Base-by-base conservation (phyloP, 495 filamentous ascomycete species). In the Tuber indicum region DNA sequence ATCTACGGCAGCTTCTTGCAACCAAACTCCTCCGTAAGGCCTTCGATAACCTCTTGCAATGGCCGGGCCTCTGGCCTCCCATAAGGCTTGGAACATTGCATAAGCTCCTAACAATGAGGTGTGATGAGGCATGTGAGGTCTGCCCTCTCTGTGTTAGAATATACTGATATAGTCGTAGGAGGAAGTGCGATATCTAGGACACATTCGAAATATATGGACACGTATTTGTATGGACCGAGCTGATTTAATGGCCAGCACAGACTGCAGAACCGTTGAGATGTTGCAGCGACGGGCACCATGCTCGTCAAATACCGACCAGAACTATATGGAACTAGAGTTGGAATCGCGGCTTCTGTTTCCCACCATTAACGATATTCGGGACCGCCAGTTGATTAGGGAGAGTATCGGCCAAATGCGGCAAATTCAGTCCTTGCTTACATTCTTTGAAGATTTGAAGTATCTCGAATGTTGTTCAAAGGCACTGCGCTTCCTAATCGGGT, bases 181-280 rank as follows among this genome's bases (percentile, higher is more conserved):
- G 45, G 32, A 73, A 17, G 62, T 80, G 26, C 73, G 69, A 32
- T 80, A 80, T 71, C 78, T 80, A 39, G 62, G 45, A 45, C 44
- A 75, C 36, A 80, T 78, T 39, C 4, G 46, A 32, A 23, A 41
- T 39, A 41, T 75, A 36, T 80, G 66, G 72, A 75, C 45, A 2
- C 19, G 9, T 44, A 78, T 79, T 36, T 77, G 72, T 46, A 16
- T 45, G 9, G 58, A 62, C 49, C 71, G 75, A 39, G 32, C 14
- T 19, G 41, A 79, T 9, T 1, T 70, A 16, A 46, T 69, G 45
- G 52, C 6, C 2, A 14, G 41, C 17, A 42, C 66, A 44, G 72
- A 77, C 32, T 39, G 39, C 9, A 62, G 1, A 23, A 58, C 72
- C 44, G 44, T 75, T 7, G 62, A 72, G 7, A 14, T 21, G 45